Base-by-base conservation (phyloP, 768 basidiomycete species). In the Gloeostereum incarnatum region DNA sequence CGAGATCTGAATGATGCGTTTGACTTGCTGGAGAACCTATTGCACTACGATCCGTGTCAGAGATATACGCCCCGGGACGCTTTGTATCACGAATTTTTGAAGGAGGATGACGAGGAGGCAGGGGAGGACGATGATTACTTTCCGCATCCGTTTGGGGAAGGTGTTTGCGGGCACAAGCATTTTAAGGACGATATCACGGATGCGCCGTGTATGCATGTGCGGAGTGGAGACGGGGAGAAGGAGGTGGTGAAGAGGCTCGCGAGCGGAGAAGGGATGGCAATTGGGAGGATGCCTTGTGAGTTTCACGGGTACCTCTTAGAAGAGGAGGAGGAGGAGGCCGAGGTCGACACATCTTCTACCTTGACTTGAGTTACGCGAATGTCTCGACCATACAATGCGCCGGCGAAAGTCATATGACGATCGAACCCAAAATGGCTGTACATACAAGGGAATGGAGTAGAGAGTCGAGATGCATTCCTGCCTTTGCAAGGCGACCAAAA, bases 11-110 rank as follows among this genome's bases (percentile, higher is more conserved):
- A 74, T 39, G 46, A 62, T 20, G 89, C 83, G 1, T 67, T 97
- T 30, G 79, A 83, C 49, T 68, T 99, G 9, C 70, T 92, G 24
- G 78, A 81, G 42, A 59, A 66, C 36, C 59, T 89, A 14, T 68
- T 99, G 52, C 69, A 84, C 27, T 77, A 86, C 1, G 88, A 92
- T 51, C 77, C 81, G 5, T 80, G 77, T 16, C 76, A 73, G 38
- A 75, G 93, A 16, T 71, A 80, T 39, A 90, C 87, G 3, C 88
- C 93, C 3, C 68, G 69, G 13, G 65, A 73, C 5, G 88, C 83
- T 13, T 67, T 98, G 32, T 71, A 72, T 41, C 92, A 97, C 51
- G 69, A 75, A 0, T 97, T 96, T 59, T 66, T 97, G 25, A 48
- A 49, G 21, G 75, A 72, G 32, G 52, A 58, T 0, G 54, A 51